phyloP scores from a whole-genome alignment of 1,284 basidiomycete genomes.

The Cyathus olla region DNA sequence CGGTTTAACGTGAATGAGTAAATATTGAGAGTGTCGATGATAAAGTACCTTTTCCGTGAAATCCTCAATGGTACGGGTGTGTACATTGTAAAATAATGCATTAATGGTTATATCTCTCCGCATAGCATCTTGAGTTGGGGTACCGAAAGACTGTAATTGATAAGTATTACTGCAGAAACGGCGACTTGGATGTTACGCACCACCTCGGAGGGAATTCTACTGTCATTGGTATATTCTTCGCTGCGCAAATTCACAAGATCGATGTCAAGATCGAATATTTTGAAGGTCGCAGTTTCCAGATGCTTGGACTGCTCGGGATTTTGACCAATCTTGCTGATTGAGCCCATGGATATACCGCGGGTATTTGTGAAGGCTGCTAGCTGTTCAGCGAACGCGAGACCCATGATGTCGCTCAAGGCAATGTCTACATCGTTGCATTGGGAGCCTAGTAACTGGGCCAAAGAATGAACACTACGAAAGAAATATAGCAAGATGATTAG shows the following conservation, averaged over 20 bases:
- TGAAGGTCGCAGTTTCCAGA: conserved; percentile 95
- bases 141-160: conserved; percentile 83
- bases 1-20: neutral
- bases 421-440: conserved; percentile 96
- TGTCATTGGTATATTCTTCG: conserved; percentile 91
- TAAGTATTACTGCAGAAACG: neutral
- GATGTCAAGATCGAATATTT: conserved; percentile 85
- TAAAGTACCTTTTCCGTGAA: conserved; percentile 74
- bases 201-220: conserved; percentile 90
- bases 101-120: conserved; percentile 97
- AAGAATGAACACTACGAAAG: conserved; percentile 9
- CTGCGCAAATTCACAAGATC: conserved; percentile 97
- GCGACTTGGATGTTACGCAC: conserved; percentile 56
- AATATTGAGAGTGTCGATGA: conserved; percentile 2
- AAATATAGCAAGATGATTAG: conserved; percentile 8
- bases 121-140: conserved; percentile 92
- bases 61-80: conserved; percentile 91
- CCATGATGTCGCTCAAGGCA: conserved; percentile 91
- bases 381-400: conserved; percentile 88
- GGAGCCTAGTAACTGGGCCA: conserved; percentile 80
- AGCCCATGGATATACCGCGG: conserved; percentile 69
- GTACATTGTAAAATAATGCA: conserved; percentile 96
- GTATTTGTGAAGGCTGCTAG: conserved; percentile 76
- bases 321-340: conserved; percentile 86
- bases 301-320: conserved; percentile 99